phyloP scores from a whole-genome alignment of 192 early-diverging fungal genomes.

The Backusella macrospora region DNA sequence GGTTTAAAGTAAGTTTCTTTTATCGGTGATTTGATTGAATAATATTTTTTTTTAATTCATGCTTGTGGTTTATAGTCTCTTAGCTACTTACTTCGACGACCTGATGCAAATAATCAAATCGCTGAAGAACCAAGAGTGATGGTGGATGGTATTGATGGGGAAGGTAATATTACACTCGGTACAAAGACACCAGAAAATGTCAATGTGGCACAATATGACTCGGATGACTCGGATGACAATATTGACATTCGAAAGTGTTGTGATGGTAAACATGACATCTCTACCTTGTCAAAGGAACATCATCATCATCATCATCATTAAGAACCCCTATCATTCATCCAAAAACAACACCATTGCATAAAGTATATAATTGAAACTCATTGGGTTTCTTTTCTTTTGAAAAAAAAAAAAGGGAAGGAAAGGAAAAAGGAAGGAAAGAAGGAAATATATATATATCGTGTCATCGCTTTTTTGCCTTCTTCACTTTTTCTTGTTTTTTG shows the following conservation, averaged over 20 bases:
- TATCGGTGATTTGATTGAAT: too few relatives aligned
- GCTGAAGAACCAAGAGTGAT: conserved; percentile 19
- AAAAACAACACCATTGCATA: neutral
- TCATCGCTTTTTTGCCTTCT: too few relatives aligned
- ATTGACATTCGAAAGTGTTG: conserved; percentile 42
- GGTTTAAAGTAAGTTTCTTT: conserved; percentile 61
- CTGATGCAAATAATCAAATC: neutral
- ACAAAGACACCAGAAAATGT: conserved; percentile 1
- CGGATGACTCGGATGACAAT: conserved; percentile 31
- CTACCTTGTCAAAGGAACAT: conserved; percentile 20
- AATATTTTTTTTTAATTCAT: too few relatives aligned
- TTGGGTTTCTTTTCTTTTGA: too few relatives aligned
- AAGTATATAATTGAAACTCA: neutral
- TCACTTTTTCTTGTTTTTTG: too few relatives aligned
- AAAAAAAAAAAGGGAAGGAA: too few relatives aligned
- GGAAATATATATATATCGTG: too few relatives aligned
- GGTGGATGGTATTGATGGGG: neutral
- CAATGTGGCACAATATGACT: conserved; percentile 21
- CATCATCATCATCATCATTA: conserved; percentile 5
- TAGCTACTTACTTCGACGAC: conserved; percentile 30
- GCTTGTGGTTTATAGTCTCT: too few relatives aligned
- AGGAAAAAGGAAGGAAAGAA: too few relatives aligned
- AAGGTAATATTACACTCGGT: conserved; percentile 6
- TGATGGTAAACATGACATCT: conserved; percentile 40
- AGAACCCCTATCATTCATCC: too few relatives aligned